Percentiles rank a stretch among this genome's conserved stretches.
Conservation (phyloP, 345 rosid species). For the Salix suchowensis region DNA sequence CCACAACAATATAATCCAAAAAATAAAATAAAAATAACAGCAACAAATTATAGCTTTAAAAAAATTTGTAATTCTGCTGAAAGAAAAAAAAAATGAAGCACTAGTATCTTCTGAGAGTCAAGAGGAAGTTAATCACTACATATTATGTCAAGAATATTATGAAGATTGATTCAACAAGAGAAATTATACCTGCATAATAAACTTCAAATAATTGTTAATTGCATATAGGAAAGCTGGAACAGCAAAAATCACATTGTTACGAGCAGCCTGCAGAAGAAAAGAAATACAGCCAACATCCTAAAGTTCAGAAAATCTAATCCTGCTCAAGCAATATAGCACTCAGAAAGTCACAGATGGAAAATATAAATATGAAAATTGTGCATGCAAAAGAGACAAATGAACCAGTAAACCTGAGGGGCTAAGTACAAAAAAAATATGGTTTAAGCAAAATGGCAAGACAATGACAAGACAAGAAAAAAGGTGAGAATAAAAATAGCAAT, state of each 20-base stretch:
- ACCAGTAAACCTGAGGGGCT: neutral
- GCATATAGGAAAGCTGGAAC: conserved; percentile 93
- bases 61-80: neutral
- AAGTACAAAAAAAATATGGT: neutral
- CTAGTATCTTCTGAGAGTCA: neutral
- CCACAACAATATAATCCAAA: neutral
- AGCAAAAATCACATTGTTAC: conserved; percentile 86
- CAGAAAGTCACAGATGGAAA: neutral
- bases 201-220: conserved; percentile 86
- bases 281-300: neutral
- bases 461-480: neutral
- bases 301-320: neutral
- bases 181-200: conserved; percentile 83
- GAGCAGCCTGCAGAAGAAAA: conserved; percentile 64
- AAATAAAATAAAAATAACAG: neutral
- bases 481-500: too few relatives aligned
- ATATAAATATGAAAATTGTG: neutral
- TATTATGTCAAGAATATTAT: neutral
- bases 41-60: neutral
- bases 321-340: neutral
- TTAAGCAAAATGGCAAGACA: neutral
- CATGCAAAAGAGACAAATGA: conserved; percentile 9
- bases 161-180: neutral
- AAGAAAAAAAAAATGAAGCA: neutral
- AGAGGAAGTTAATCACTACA: neutral